phyloP scores from a whole-genome alignment of 768 basidiomycete genomes.

The Macrolepiota fuliginosa region DNA sequence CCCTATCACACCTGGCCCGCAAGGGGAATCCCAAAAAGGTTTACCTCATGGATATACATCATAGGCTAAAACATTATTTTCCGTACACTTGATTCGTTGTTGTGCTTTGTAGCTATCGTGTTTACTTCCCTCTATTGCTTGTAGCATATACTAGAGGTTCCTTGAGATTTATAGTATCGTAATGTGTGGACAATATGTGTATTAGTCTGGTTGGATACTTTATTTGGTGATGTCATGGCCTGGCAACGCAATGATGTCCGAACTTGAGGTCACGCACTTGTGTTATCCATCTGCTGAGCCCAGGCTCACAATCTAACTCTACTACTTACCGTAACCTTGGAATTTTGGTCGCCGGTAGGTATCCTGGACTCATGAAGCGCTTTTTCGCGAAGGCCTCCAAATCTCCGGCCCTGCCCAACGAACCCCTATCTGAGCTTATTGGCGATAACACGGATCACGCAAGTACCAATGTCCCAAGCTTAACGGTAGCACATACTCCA shows the following conservation, averaged over 20 bases:
- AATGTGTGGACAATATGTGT: conserved; percentile 7
- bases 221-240: conserved; percentile 8
- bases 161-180: neutral
- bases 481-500: conserved; percentile 14
- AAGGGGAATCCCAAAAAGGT: neutral
- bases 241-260: neutral
- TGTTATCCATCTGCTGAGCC: neutral
- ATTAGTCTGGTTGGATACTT: conserved; percentile 9
- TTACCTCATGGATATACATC: neutral
- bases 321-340: neutral
- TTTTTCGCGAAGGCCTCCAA: conserved; percentile 39
- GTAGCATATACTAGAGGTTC: conserved; percentile 11
- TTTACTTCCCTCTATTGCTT: neutral
- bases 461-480: neutral
- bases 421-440: neutral
- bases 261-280: neutral
- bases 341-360: neutral
- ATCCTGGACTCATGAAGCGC: conserved; percentile 33
- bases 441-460: neutral
- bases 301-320: neutral
- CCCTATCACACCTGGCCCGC: conserved; percentile 1
- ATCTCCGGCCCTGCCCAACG: conserved; percentile 22
- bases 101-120: conserved; percentile 3
- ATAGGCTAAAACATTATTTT: neutral
- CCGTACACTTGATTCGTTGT: neutral